Evolutionary conservation across 2,329 filamentous ascomycete species (phyloP), one percentile per base, ranked within the genome.

Genomic region (Epichloe typhina): DNA sequence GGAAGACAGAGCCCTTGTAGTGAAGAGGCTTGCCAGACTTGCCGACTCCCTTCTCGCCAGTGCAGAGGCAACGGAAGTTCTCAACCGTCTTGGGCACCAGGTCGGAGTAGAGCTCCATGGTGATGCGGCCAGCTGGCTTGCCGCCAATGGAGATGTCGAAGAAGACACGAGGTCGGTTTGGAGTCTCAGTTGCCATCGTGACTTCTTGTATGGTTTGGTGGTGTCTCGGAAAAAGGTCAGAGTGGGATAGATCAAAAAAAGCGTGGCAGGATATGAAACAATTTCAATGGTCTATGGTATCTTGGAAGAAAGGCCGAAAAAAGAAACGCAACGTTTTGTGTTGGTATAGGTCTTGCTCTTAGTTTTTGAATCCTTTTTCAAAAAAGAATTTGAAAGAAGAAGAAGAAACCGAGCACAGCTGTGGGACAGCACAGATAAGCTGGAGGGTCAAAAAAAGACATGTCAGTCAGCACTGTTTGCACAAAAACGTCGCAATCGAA

Each of bases 1-100:
- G 91, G 76, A 98, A 97, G 60, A 73, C 75, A 54, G 87, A 94
- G 59, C 88, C 86, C 76, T 96, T 96, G 80, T 88, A 98, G 74
- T 88, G 86, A 49, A 98, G 78, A 44, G 84, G 85, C 71, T 90
- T 90, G 66, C 89, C 90, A 33, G 79, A 70, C 65, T 87, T 86
- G 58, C 88, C 87, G 23, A 77, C 60, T 54, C 91, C 91, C 72
- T 95, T 96, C 75, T 97, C 91, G 58, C 91, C 91, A 0, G 91
- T 95, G 74, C 89, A 96, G 55, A 96, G 82, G 50, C 83, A 82
- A 62, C 90, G 88, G 77, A 97, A 97, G 77, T 97, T 97, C 62
- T 96, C 90, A 57, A 86, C 88, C 5, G 91, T 97, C 75, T 94
- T 95, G 64, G 91, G 91, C 19, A 95, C 90, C 54, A 94, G 76